These are phyloP conservation scores for Delonix regia DNA, from an alignment of 306 rosid genomes.

Conservation along the genomic window DNA sequence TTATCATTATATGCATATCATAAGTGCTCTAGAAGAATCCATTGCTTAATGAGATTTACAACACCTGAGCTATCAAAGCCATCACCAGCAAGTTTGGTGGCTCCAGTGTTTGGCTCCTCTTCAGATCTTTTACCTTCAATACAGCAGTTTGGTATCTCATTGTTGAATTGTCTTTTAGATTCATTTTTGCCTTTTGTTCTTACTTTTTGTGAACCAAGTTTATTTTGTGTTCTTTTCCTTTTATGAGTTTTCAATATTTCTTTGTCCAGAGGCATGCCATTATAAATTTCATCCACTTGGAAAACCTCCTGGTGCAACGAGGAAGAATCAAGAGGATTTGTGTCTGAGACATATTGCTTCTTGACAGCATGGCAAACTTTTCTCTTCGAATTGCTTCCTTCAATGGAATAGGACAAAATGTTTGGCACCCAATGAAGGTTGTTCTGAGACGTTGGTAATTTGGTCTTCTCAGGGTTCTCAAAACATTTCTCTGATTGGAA, in stretches of 20 bases:
- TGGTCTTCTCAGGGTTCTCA: slow-evolving; percentile 39
- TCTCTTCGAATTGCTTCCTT: slow-evolving; percentile 58
- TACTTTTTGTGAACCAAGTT: slow-evolving; percentile 35
- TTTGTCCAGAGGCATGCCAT: slow-evolving; percentile 34
- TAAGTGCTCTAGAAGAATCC: slow-evolving; percentile 32
- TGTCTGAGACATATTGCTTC: slow-evolving; percentile 34
- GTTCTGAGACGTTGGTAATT: slow-evolving; percentile 33
- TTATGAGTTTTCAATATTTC: slow-evolving; percentile 42
- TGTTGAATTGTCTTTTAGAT: slow-evolving; percentile 36
- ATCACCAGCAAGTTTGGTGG: slow-evolving; percentile 28
- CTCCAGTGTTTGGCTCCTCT: slow-evolving; percentile 36
- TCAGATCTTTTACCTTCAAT: slow-evolving; percentile 37
- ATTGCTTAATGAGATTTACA: slow-evolving; percentile 40
- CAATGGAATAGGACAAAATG: slow-evolving; percentile 40
- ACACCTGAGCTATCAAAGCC: slow-evolving; percentile 40
- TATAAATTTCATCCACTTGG: slow-evolving; percentile 44
- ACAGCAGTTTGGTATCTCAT: slow-evolving; percentile 38
- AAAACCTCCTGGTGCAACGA: slow-evolving; percentile 42
- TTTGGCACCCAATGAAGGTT: slow-evolving; percentile 38
- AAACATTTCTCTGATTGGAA: slow-evolving; percentile 40
- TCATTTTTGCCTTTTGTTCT: slow-evolving; percentile 30
- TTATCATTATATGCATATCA: slow-evolving; percentile 25
- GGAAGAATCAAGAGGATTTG: slow-evolving; percentile 44
- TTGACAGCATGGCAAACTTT: slow-evolving; percentile 40
- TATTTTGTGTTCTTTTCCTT: slow-evolving; percentile 53